Base-by-base conservation (phyloP, 495 filamentous ascomycete species). In the Aspergillus steynii region DNA sequence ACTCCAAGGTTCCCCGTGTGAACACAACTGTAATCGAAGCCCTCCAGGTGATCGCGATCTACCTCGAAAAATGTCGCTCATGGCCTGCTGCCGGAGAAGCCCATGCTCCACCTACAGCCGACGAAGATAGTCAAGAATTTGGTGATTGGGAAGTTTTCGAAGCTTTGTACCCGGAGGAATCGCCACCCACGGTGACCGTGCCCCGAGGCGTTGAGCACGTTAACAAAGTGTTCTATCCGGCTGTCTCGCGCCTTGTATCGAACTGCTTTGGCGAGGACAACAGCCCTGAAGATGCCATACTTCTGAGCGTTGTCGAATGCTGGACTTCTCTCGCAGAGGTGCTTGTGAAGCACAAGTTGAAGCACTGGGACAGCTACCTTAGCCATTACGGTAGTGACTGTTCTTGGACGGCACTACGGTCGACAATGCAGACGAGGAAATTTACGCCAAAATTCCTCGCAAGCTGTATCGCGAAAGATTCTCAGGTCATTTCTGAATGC, bases 121-220 rank as follows among this genome's bases (percentile, higher is more conserved):
- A 83, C 55, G 89, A 90, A 53, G 89, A 91, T 49, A 91, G 88
- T 60, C 89, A 91, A 68, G 89, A 91, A 49, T 91, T 87, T 68
- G 89, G 88, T 29, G 89, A 90, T 63, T 89, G 83, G 79, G 70
- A 78, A 47, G 87, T 75, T 42, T 77, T 88, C 48, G 82, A 82
- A 50, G 81, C 82, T 47, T 66, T 81, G 31, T 77, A 79, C 26
- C 79, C 74, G 49, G 68, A 74, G 27, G 71, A 75, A 61, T 31
- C 34, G 32, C 51, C 63, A 29, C 48, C 68, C 12, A 29, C 55
- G 10, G 37, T 4, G 5, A 66, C 66, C 31, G 69, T 27, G 4
- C 58, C 58, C 12, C 50, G 71, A 45, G 69, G 62, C 34, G 60
- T 76, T 26, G 62, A 74, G 54, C 66, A 78, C 60, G 66, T 82